phyloP scores from a whole-genome alignment of 257 asterid genomes.

The Nicotiana benthamiana region DNA sequence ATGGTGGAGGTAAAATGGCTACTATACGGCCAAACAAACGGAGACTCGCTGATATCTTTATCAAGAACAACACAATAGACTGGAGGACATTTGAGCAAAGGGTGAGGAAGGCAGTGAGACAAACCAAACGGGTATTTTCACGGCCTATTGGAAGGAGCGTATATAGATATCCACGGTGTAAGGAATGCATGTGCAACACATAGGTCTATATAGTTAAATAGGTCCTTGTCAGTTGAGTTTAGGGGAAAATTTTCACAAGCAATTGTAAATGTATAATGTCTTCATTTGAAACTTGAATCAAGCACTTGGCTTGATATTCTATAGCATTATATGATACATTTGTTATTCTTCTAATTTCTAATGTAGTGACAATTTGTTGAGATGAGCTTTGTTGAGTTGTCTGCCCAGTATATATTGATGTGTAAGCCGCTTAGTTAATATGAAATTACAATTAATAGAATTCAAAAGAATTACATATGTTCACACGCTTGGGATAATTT shows the following conservation, averaged over 20 bases:
- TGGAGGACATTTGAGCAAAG: constrained; percentile 91
- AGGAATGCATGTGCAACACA: constrained; percentile 72
- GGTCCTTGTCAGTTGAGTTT: neutral
- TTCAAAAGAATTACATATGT: too few relatives aligned
- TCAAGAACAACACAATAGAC: constrained; percentile 80
- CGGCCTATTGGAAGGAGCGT: constrained; percentile 92
- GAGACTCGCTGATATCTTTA: constrained; percentile 82
- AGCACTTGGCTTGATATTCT: neutral
- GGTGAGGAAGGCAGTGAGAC: constrained; percentile 89
- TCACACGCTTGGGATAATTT: too few relatives aligned
- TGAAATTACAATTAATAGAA: too few relatives aligned
- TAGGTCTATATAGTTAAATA: constrained; percentile 3
- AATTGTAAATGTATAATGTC: neutral
- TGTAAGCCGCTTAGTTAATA: neutral
- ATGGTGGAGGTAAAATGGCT: constrained; percentile 80
- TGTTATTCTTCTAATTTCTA: constrained; percentile 1
- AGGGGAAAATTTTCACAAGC: neutral
- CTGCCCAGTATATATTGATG: neutral
- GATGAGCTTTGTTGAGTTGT: neutral
- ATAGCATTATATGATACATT: neutral
- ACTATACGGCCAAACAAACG: constrained; percentile 97
- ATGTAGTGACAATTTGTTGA: neutral
- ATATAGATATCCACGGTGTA: constrained; percentile 83
- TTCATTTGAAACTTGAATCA: neutral
- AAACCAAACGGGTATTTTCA: constrained; percentile 79